Conservation (phyloP, 495 filamentous ascomycete species). For the Letharia lupina region DNA sequence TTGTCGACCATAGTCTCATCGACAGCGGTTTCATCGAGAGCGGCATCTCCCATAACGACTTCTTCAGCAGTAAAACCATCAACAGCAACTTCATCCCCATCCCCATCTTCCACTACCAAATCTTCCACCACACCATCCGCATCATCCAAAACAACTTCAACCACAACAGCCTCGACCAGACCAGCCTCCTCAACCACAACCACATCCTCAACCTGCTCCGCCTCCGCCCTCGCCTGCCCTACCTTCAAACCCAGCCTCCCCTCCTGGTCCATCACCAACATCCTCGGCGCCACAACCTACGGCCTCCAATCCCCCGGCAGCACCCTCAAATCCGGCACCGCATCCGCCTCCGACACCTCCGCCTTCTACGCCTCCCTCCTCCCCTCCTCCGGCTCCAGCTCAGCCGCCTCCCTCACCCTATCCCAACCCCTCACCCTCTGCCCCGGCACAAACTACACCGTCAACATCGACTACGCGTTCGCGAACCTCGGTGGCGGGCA, state of each 20-base stretch:
- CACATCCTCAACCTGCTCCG: neutral
- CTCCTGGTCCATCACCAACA: constrained; percentile 1
- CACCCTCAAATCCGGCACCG: neutral
- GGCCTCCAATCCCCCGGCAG: constrained; percentile 4
- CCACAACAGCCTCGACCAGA: neutral
- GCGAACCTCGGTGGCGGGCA: neutral
- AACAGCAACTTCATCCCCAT: neutral
- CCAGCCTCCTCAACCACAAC: neutral
- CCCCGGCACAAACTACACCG: constrained; percentile 2
- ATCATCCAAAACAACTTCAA: neutral
- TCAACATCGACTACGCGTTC: constrained; percentile 3
- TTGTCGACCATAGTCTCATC: too few species aligned
- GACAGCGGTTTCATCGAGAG: too few species aligned
- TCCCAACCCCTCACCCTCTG: neutral
- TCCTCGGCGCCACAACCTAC: constrained; percentile 2
- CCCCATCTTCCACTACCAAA: neutral
- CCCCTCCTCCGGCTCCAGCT: neutral
- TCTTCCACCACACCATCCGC: neutral
- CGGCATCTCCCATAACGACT: neutral
- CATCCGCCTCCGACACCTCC: neutral
- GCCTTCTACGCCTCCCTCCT: constrained; percentile 2
- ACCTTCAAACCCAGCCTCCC: constrained; percentile 1
- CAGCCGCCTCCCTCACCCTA: neutral
- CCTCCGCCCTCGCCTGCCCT: neutral
- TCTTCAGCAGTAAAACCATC: neutral